phyloP scores from a whole-genome alignment of 2,329 filamentous ascomycete genomes.

The Tothia fuscella region DNA sequence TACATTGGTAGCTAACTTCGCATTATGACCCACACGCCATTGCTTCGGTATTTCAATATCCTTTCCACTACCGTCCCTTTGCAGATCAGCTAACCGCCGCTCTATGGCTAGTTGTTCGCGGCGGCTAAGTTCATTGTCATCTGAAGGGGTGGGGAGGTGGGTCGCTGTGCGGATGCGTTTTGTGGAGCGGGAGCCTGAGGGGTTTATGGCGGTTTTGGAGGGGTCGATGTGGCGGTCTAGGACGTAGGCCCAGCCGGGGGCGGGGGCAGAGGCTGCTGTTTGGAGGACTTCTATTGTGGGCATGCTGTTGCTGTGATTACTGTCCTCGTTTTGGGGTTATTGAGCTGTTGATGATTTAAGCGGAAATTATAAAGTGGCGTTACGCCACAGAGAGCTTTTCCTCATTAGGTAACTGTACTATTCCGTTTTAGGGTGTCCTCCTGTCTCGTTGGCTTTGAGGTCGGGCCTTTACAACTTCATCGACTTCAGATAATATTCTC shows the following conservation, averaged over 20 bases:
- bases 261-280: slow-evolving; percentile 49
- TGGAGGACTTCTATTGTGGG: slow-evolving; percentile 75
- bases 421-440: too few species aligned
- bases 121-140: slow-evolving; percentile 44
- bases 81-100: slow-evolving; percentile 70
- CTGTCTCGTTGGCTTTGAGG: too few species aligned
- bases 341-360: too few species aligned
- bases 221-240: slow-evolving; percentile 55
- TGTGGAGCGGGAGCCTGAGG: slow-evolving; percentile 33
- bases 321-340: too few species aligned
- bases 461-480: too few species aligned
- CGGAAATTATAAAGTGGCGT: too few species aligned
- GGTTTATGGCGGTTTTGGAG: slow-evolving; percentile 39
- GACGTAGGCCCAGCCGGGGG: slow-evolving; percentile 88
- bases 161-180: slow-evolving; percentile 24
- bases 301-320: too few species aligned
- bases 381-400: too few species aligned
- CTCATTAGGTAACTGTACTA: too few species aligned
- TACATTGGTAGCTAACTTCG: slow-evolving; percentile 55
- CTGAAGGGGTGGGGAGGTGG: slow-evolving; percentile 13
- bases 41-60: slow-evolving; percentile 53
- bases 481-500: too few species aligned
- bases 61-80: slow-evolving; percentile 47
- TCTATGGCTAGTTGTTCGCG: slow-evolving; percentile 71
- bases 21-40: slow-evolving; percentile 22